phyloP scores from a whole-genome alignment of 768 basidiomycete species.

The Leccinum truebloodii region DNA sequence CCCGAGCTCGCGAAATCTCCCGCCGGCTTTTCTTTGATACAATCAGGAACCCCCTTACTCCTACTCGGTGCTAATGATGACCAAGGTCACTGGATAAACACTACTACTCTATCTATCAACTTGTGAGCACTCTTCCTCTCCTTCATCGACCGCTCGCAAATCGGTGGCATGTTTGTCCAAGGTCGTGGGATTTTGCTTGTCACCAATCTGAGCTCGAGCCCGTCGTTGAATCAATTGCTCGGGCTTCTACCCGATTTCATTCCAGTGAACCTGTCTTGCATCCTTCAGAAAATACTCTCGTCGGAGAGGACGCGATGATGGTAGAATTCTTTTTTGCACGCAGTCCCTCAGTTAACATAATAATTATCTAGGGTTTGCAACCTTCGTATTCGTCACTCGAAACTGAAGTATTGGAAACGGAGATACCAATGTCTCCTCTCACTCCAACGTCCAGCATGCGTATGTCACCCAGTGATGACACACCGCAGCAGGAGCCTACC shows the following conservation, averaged over 20 bases:
- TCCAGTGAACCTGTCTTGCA: not conserved
- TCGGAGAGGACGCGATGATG: conserved; percentile 8
- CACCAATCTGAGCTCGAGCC: conserved; percentile 21
- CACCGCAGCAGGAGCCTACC: not conserved
- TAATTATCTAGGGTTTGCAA: conserved; percentile 9
- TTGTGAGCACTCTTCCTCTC: conserved; percentile 19
- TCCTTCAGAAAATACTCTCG: not conserved
- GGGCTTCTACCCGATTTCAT: not conserved
- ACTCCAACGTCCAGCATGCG: not conserved
- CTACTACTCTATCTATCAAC: conserved; percentile 21
- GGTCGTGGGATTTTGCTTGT: conserved; percentile 29
- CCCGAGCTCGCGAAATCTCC: conserved; percentile 26
- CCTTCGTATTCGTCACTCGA: not conserved
- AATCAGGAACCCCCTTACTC: conserved; percentile 31
- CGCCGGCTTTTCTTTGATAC: conserved; percentile 26
- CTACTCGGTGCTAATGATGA: conserved; percentile 16
- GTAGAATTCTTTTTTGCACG: conserved; percentile 11
- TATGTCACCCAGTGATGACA: not conserved
- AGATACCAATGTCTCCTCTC: not conserved
- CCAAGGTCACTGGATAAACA: conserved; percentile 19
- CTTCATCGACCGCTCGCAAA: not conserved
- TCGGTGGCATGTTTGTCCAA: conserved; percentile 1
- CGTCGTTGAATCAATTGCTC: not conserved
- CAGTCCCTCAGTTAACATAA: conserved; percentile 8
- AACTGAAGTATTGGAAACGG: not conserved